These are phyloP conservation scores for Pseudoturritis turrita DNA, from an alignment of 345 rosid genomes.

Conservation along the genomic window DNA sequence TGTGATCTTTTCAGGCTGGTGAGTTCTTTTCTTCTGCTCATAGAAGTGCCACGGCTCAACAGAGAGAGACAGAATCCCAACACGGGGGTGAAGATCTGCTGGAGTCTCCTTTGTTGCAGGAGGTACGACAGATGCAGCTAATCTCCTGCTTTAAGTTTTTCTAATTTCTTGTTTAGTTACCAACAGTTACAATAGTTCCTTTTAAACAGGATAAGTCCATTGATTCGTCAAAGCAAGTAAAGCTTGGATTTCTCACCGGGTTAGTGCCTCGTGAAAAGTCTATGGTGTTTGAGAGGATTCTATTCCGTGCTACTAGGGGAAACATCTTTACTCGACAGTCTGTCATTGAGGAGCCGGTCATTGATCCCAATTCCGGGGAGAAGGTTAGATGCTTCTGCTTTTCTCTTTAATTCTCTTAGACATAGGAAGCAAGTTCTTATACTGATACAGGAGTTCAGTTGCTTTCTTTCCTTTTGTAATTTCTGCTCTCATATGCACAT, in stretches of 20 bases:
- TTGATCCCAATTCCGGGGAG: conserved; percentile 80
- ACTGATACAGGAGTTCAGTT: not conserved
- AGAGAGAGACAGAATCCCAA: conserved; percentile 57
- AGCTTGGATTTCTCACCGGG: conserved; percentile 82
- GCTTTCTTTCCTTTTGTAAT: not conserved
- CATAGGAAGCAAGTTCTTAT: not conserved
- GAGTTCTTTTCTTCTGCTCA: conserved; percentile 79
- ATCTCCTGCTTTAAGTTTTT: not conserved
- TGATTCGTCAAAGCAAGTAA: conserved; percentile 82
- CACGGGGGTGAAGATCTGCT: conserved; percentile 54
- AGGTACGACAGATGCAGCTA: conserved; percentile 19
- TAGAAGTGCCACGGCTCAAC: conserved; percentile 64
- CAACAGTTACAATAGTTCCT: conserved; percentile 8
- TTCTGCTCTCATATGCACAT: not conserved
- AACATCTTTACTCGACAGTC: conserved; percentile 67
- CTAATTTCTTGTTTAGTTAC: not conserved
- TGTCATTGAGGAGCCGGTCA: conserved; percentile 62
- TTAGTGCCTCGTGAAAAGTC: conserved; percentile 90
- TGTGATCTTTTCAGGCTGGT: conserved; percentile 51
- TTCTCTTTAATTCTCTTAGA: conserved; percentile 3
- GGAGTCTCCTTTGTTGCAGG: conserved; percentile 72
- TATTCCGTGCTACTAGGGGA: conserved; percentile 97
- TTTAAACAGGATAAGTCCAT: conserved; percentile 49
- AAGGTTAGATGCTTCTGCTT: conserved; percentile 49
- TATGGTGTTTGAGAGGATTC: conserved; percentile 89